Percentiles rank a stretch among this genome's conserved stretches.
Evolutionary conservation across 2,329 filamentous ascomycete species (phyloP).

Genomic region (Cladosporium colombiae): DNA sequence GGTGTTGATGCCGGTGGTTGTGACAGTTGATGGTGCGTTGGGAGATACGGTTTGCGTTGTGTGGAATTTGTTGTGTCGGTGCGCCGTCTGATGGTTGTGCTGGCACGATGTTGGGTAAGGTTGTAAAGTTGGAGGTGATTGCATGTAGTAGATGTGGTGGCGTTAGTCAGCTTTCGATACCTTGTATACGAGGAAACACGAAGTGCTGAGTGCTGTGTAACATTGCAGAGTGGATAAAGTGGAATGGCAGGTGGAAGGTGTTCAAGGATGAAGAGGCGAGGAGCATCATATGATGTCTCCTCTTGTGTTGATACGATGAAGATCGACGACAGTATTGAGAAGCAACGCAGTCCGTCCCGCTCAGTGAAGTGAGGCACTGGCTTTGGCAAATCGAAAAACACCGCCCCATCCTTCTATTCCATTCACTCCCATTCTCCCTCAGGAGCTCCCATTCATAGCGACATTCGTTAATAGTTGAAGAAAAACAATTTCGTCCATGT

Average conservation of each 20-base stretch:
- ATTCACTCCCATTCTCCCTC: background rate
- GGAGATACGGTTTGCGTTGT: background rate
- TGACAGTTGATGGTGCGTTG: background rate
- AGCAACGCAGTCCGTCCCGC: background rate
- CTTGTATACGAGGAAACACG: background rate
- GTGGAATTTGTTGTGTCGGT: background rate
- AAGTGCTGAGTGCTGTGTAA: background rate
- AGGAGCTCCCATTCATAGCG: conserved; percentile 2
- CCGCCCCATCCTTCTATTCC: background rate
- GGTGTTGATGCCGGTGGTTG: background rate
- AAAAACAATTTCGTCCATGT: background rate
- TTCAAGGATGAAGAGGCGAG: background rate
- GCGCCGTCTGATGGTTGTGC: too few relatives aligned
- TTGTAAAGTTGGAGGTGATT: background rate
- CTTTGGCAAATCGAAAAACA: background rate
- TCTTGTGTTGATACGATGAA: conserved; percentile 6
- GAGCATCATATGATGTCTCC: background rate
- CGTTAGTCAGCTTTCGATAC: background rate
- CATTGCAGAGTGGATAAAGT: background rate
- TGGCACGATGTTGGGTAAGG: background rate
- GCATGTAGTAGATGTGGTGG: background rate
- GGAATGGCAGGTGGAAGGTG: background rate
- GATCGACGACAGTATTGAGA: background rate
- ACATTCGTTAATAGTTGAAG: conserved; percentile 6
- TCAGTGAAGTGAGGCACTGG: background rate